These are phyloP conservation scores for Emmonsiellopsis sp. DNA, from an alignment of 2,329 filamentous ascomycete genomes.

Conservation along the genomic window DNA sequence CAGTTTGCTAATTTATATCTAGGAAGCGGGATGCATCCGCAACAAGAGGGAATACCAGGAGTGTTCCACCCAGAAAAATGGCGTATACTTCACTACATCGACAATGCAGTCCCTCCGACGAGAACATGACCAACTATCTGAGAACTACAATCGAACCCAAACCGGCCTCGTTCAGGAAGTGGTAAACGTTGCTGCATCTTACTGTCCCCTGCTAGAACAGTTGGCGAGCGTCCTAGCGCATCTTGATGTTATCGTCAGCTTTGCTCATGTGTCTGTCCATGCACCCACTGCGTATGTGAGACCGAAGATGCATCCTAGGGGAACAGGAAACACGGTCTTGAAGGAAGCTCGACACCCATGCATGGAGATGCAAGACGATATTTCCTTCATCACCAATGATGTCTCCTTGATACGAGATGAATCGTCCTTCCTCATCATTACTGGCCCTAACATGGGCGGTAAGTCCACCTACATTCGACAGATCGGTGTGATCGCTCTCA, in stretches of 20 bases:
- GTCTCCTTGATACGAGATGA: slow-evolving; percentile 67
- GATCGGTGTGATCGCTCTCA: slow-evolving; percentile 89
- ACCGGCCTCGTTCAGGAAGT: slow-evolving; percentile 85
- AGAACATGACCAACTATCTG: slow-evolving; percentile 87
- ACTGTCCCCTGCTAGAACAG: slow-evolving; percentile 83
- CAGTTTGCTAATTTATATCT: not conserved
- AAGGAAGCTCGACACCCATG: slow-evolving; percentile 92
- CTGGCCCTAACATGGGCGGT: slow-evolving; percentile 97
- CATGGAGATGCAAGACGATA: slow-evolving; percentile 97
- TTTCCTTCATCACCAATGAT: slow-evolving; percentile 98
- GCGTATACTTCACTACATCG: slow-evolving; percentile 92
- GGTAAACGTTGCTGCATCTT: slow-evolving; percentile 84
- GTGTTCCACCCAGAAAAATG: slow-evolving; percentile 97
- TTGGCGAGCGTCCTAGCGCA: slow-evolving; percentile 83
- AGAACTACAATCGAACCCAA: slow-evolving; percentile 93
- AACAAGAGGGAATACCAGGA: slow-evolving; percentile 87
- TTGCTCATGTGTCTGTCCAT: slow-evolving; percentile 87
- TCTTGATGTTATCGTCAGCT: slow-evolving; percentile 87
- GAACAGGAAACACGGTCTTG: slow-evolving; percentile 79
- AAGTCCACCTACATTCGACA: slow-evolving; percentile 98
- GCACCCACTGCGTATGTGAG: slow-evolving; percentile 86
- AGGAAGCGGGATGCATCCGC: slow-evolving; percentile 81
- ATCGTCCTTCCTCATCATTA: slow-evolving; percentile 92
- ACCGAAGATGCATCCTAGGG: slow-evolving; percentile 80
- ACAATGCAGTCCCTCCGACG: slow-evolving; percentile 69